Conservation (phyloP, 768 basidiomycete species). For the Russula virescens region DNA sequence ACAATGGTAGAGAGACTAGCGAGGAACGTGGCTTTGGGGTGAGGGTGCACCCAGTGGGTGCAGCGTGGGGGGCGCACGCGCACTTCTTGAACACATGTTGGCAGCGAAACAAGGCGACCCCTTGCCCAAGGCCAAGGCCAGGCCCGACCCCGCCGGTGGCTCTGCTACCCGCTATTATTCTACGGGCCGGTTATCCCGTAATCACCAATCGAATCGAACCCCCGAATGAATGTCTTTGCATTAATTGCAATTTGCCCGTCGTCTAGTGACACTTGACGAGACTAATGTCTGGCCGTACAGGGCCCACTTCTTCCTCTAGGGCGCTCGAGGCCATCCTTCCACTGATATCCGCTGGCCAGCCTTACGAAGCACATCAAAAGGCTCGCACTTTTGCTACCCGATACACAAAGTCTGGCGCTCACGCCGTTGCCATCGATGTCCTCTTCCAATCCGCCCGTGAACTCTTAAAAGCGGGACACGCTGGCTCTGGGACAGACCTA, state of each 20-base stretch:
- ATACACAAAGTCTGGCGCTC: slow-evolving; percentile 73
- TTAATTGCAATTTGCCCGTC: background rate
- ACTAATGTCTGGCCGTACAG: slow-evolving; percentile 15
- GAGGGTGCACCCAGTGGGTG: background rate
- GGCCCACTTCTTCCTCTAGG: slow-evolving; percentile 43
- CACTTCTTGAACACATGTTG: slow-evolving; percentile 14
- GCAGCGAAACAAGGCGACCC: background rate
- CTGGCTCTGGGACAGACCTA: slow-evolving; percentile 88
- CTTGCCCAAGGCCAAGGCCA: too few relatives aligned
- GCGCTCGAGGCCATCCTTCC: slow-evolving; percentile 75
- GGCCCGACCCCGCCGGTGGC: background rate
- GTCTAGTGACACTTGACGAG: background rate
- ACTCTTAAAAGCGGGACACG: slow-evolving; percentile 81
- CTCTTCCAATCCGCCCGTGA: slow-evolving; percentile 87
- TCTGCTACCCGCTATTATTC: background rate
- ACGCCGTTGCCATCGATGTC: slow-evolving; percentile 85
- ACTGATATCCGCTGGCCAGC: slow-evolving; percentile 61
- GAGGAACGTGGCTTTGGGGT: slow-evolving; percentile 9
- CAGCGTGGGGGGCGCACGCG: background rate
- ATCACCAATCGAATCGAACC: background rate
- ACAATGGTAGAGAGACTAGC: background rate
- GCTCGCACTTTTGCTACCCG: slow-evolving; percentile 91
- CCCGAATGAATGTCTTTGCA: too few relatives aligned
- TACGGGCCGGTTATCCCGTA: slow-evolving; percentile 4
- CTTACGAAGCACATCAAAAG: slow-evolving; percentile 95